Evolutionary conservation across 306 rosid genomes (phyloP).

Genomic region (Citrullus amarus): DNA sequence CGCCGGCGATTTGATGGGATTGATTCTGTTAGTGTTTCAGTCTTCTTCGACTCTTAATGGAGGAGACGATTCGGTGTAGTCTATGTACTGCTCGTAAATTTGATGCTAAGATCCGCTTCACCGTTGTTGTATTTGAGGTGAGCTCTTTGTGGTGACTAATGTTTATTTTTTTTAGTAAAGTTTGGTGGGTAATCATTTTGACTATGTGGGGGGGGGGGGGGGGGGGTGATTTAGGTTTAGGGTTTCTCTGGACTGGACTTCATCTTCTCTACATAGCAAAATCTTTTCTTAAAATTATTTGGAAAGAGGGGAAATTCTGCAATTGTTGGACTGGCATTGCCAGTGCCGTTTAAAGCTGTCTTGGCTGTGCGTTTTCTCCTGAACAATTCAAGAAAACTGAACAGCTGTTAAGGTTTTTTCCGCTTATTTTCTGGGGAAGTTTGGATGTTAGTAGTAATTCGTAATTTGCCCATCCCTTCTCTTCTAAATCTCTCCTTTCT

Average conservation of each 20-base stretch:
- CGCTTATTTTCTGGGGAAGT: neutral
- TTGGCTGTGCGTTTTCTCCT: neutral
- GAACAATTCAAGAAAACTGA: neutral
- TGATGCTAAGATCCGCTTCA: constrained; percentile 30
- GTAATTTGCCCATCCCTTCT: neutral
- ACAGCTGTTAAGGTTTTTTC: constrained; percentile 10
- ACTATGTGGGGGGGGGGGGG: neutral
- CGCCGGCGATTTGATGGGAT: constrained; percentile 75
- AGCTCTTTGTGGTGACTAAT: constrained; percentile 17
- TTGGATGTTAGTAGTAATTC: neutral
- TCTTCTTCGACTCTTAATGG: constrained; percentile 39
- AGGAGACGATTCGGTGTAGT: constrained; percentile 40
- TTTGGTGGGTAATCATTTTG: neutral
- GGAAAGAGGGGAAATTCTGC: constrained; percentile 6
- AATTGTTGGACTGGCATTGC: neutral
- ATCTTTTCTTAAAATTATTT: neutral
- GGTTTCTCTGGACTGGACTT: constrained; percentile 14
- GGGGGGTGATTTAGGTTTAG: constrained; percentile 20
- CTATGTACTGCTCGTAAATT: constrained; percentile 37
- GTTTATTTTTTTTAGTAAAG: neutral
- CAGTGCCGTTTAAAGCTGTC: constrained; percentile 1
- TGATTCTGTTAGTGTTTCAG: constrained; percentile 17
- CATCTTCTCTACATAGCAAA: neutral
- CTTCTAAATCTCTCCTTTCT: neutral
- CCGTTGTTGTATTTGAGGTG: constrained; percentile 47